Percentiles rank a stretch among this genome's conserved stretches.
These are phyloP conservation scores for Setaria italica DNA, from an alignment of 202 grass and related monocot species.

Conservation along the genomic window DNA sequence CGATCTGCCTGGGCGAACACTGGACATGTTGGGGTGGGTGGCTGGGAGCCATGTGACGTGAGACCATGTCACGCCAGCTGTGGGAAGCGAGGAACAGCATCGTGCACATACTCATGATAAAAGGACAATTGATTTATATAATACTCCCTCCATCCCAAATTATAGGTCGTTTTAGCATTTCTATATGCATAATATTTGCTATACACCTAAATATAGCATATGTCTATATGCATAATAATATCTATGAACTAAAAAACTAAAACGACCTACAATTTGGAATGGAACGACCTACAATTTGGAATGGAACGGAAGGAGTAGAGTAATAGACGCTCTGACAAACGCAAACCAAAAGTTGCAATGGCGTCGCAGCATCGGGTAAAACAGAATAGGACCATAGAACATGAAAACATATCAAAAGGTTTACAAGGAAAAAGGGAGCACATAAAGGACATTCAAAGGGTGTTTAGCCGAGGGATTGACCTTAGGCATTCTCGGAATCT, in stretches of 20 bases:
- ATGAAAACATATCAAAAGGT: neutral
- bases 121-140: neutral
- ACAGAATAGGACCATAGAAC: neutral
- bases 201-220: too few relatives aligned
- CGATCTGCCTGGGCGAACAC: conserved; percentile 50
- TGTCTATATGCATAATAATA: too few relatives aligned
- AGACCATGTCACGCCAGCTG: conserved; percentile 18
- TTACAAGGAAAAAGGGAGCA: neutral
- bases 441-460: neutral
- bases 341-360: neutral
- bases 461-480: neutral
- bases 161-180: too few relatives aligned
- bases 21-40: conserved; percentile 8
- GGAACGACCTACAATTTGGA: too few relatives aligned
- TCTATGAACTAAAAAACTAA: neutral
- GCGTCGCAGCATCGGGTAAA: neutral
- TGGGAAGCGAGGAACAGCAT: neutral
- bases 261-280: too few relatives aligned
- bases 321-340: neutral
- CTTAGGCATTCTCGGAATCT: neutral
- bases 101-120: neutral
- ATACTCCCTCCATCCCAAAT: too few relatives aligned
- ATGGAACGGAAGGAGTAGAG: too few relatives aligned
- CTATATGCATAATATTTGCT: too few relatives aligned
- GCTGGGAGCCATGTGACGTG: conserved; percentile 31